These are phyloP conservation scores for Colletotrichum acutatum DNA, from an alignment of 2,329 filamentous ascomycete species.

Conservation along the genomic window DNA sequence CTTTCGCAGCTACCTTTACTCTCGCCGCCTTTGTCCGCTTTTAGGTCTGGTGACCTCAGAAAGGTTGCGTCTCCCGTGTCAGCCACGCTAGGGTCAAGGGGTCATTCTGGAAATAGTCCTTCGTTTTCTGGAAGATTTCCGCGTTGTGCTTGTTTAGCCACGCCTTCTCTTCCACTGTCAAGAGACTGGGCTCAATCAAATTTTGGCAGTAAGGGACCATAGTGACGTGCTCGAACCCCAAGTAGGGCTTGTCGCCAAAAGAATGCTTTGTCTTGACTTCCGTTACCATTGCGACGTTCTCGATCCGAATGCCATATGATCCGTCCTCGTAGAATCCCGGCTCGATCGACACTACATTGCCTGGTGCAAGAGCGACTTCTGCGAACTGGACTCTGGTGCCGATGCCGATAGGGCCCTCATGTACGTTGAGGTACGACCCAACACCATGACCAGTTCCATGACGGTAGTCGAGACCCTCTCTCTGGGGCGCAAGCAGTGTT, in stretches of 20 bases:
- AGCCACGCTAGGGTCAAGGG: conserved; percentile 81
- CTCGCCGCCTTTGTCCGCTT: conserved; percentile 65
- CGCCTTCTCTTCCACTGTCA: conserved; percentile 79
- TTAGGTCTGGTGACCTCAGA: conserved; percentile 48
- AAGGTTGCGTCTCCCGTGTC: conserved; percentile 82
- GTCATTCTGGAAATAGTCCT: conserved; percentile 79
- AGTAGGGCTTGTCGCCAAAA: conserved; percentile 93
- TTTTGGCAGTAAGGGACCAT: conserved; percentile 96
- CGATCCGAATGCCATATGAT: conserved; percentile 92
- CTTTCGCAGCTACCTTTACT: conserved; percentile 79
- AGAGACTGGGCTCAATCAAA: conserved; percentile 78
- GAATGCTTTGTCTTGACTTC: conserved; percentile 88
- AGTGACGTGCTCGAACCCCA: conserved; percentile 96
- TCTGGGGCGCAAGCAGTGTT: conserved; percentile 47
- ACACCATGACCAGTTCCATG: conserved; percentile 97
- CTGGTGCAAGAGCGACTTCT: conserved; percentile 88
- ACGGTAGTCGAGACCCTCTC: conserved; percentile 89
- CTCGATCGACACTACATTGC: conserved; percentile 96
- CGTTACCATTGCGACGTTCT: conserved; percentile 92
- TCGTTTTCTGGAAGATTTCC: conserved; percentile 85
- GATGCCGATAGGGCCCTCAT: conserved; percentile 96
- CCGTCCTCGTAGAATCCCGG: conserved; percentile 98
- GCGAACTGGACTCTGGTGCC: conserved; percentile 91
- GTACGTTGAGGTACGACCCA: conserved; percentile 94
- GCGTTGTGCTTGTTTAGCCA: conserved; percentile 91